A percentile compares a stretch with the other conserved stretches of the same genome.
phyloP scores from a whole-genome alignment of 2,329 filamentous ascomycete genomes.

The Aspergillus pseudonomiae region DNA sequence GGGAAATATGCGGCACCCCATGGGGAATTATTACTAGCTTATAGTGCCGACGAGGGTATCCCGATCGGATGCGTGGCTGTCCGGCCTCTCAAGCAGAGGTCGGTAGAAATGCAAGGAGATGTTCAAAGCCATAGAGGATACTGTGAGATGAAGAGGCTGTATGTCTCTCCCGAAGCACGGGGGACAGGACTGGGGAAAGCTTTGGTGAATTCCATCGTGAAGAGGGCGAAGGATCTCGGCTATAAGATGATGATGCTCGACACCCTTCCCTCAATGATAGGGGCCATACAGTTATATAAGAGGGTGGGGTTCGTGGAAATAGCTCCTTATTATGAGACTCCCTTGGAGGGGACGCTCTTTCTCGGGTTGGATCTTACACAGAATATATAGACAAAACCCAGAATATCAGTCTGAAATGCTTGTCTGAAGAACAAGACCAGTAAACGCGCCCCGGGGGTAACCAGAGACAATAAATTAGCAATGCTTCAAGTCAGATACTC shows the following conservation, averaged over 20 bases:
- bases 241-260: slow-evolving; percentile 60
- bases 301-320: slow-evolving; percentile 56
- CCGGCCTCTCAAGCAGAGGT: slow-evolving; percentile 28
- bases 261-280: slow-evolving; percentile 57
- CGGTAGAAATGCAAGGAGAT: background rate
- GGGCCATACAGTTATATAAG: slow-evolving; percentile 55
- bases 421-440: background rate
- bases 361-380: slow-evolving; percentile 41
- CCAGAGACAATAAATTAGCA: background rate
- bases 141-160: slow-evolving; percentile 64
- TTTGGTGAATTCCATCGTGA: slow-evolving; percentile 51
- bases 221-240: slow-evolving; percentile 49
- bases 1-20: slow-evolving; percentile 55
- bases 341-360: slow-evolving; percentile 57
- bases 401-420: background rate
- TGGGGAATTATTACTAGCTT: slow-evolving; percentile 53
- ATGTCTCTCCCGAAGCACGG: slow-evolving; percentile 52
- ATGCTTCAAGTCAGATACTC: background rate
- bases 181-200: slow-evolving; percentile 54
- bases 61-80: slow-evolving; percentile 56
- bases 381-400: background rate
- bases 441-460: background rate
- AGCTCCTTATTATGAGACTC: slow-evolving; percentile 59
- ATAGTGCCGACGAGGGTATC: slow-evolving; percentile 18
- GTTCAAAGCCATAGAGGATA: slow-evolving; percentile 24